phyloP scores from a whole-genome alignment of 768 basidiomycete species.

The Lactarius vividus region DNA sequence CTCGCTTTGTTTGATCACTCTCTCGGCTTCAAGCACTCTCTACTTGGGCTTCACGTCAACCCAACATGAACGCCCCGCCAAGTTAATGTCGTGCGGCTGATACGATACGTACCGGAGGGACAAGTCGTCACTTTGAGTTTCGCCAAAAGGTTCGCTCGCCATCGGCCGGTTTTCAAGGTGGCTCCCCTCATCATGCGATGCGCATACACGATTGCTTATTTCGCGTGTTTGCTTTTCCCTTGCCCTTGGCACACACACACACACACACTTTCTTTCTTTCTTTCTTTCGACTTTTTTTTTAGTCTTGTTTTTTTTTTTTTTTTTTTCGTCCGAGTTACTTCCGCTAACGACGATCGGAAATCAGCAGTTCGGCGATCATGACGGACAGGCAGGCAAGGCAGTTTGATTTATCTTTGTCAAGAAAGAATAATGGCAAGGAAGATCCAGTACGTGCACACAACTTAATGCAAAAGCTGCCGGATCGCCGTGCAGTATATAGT shows the following conservation, averaged over 20 bases:
- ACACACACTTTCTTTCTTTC: too few relatives aligned
- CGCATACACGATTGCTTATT: not conserved
- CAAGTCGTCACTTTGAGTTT: not conserved
- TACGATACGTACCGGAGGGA: too few relatives aligned
- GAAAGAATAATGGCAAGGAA: not conserved
- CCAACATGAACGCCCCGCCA: too few relatives aligned
- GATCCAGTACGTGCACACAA: not conserved
- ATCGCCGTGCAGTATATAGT: not conserved
- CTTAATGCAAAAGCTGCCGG: not conserved
- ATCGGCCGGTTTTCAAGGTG: not conserved
- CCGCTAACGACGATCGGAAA: not conserved
- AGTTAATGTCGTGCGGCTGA: too few relatives aligned
- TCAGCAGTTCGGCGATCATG: not conserved
- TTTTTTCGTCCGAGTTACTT: not conserved
- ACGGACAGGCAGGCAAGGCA: not conserved
- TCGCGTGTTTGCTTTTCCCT: not conserved
- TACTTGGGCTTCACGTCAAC: too few relatives aligned
- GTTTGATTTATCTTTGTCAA: not conserved
- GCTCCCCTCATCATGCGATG: not conserved
- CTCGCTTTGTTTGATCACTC: too few relatives aligned
- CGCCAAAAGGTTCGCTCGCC: not conserved
- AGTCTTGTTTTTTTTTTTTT: too few relatives aligned
- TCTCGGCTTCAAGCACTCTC: too few relatives aligned
- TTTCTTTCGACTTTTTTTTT: too few relatives aligned
- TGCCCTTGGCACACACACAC: not conserved